These are phyloP conservation scores for Exophiala bonariae DNA, from an alignment of 2,329 filamentous ascomycete genomes.

Conservation along the genomic window DNA sequence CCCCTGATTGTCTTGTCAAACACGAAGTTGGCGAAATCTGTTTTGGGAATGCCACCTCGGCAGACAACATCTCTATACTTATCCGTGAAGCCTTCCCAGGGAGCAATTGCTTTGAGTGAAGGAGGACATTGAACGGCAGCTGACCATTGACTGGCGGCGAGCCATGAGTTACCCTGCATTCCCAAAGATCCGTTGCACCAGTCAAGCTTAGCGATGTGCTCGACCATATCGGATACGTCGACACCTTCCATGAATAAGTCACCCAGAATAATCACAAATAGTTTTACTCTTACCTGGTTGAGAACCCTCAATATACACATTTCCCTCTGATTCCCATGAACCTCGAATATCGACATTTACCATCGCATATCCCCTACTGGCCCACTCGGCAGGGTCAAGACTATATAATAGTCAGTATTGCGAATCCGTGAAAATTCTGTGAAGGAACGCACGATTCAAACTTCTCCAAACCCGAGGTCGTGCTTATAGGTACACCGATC, in stretches of 20 bases:
- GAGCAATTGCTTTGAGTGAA: slow-evolving; percentile 45
- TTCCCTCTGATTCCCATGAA: slow-evolving; percentile 30
- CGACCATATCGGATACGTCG: slow-evolving; percentile 48
- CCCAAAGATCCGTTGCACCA: slow-evolving; percentile 49
- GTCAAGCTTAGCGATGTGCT: slow-evolving; percentile 39
- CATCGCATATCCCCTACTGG: slow-evolving; percentile 31
- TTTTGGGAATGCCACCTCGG: slow-evolving; percentile 38
- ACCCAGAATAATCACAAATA: background rate
- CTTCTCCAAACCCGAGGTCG: slow-evolving; percentile 18
- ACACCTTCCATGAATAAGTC: slow-evolving; percentile 31
- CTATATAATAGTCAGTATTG: background rate
- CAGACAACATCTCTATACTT: slow-evolving; percentile 49
- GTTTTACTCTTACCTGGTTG: slow-evolving; percentile 33
- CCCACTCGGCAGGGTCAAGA: slow-evolving; percentile 34
- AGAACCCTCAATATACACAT: slow-evolving; percentile 40
- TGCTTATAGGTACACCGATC: slow-evolving; percentile 31
- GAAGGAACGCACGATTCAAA: slow-evolving; percentile 25
- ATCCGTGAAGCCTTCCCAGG: slow-evolving; percentile 51
- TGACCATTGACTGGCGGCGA: slow-evolving; percentile 46
- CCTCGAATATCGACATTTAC: slow-evolving; percentile 33
- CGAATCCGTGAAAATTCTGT: no score
- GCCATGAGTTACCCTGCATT: slow-evolving; percentile 46
- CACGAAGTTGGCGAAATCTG: slow-evolving; percentile 12
- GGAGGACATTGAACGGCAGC: slow-evolving; percentile 46
- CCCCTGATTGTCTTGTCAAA: slow-evolving; percentile 7